Conservation (phyloP, 176 grass and related monocot genomes). For the Phyllostachys edulis region DNA sequence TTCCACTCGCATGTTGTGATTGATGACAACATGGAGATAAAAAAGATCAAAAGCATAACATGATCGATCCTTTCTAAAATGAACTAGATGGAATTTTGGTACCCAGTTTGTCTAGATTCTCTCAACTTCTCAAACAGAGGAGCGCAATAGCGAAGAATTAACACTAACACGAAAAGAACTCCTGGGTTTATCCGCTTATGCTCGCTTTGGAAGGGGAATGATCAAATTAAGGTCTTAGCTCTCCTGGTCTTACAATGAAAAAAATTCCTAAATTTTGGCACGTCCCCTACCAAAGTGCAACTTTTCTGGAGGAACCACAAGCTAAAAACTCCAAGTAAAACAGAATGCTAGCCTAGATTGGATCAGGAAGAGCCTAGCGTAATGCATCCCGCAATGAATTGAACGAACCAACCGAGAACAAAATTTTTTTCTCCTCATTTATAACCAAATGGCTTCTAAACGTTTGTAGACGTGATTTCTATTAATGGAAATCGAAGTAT, state of each 20-base stretch:
- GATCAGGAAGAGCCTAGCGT: background rate
- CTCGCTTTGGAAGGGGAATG: background rate
- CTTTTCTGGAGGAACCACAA: background rate
- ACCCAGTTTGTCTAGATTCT: background rate
- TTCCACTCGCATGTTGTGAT: background rate
- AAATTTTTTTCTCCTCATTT: background rate
- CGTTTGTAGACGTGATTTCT: no score
- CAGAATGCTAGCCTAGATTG: background rate
- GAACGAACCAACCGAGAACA: background rate
- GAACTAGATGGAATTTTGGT: background rate
- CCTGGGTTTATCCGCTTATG: background rate
- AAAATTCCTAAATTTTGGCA: background rate
- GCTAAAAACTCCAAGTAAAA: background rate
- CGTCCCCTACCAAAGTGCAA: background rate
- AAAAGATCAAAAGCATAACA: background rate
- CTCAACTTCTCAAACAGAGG: background rate
- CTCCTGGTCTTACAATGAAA: background rate
- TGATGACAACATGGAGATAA: background rate
- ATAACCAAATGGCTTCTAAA: background rate
- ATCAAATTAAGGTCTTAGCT: background rate
- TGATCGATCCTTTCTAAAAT: background rate
- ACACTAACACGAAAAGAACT: background rate
- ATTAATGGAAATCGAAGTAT: no score
- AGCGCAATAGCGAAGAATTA: background rate
- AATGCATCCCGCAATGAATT: background rate